Evolutionary conservation across 192 early-diverging fungal genomes (phyloP), one percentile per base, ranked within the genome.

Genomic region (Coemansia erecta): DNA sequence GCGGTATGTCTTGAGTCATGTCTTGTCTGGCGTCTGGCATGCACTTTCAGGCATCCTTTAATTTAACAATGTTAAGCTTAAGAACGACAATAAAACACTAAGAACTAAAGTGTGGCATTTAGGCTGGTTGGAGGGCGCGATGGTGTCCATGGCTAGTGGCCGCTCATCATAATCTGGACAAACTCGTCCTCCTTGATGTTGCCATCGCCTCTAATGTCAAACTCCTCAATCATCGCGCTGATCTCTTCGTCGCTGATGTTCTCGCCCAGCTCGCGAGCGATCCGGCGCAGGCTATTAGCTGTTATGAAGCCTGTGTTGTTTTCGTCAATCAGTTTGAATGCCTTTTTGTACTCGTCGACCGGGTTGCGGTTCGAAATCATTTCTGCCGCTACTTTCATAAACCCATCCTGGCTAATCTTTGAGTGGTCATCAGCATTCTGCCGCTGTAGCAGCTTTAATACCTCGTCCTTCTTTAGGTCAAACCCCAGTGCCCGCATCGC

Each of bases 151-250:
- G 33, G 21, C 49, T 54, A 68, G 24, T 66, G 58, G n/a, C 72
- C 76, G 31, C 83, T 86, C 22, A 83, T 87, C 91, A 92, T 92
- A 60, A 92, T 92, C 49, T 73, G 70, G 55, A 92, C 77, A 75
- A 92, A 92, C 72, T 92, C 91, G 59, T 90, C 82, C 53, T 90
- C 86, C 75, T 88, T 90, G 49, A 92, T 93, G 56, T 85, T 88
- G 28, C 91, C 91, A 58, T 93, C 88, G 63, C 89, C 84, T 73
- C 89, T 85, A 73, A 90, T 58, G 64, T 93, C 91, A 85, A 93
- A 93, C 81, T 93, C 91, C 28, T 93, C 90, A 61, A 93, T 89
- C 91, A 93, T 93, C 5, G 89, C 88, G 62, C 90, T 85, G 52
- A 93, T 68, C 67, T 93, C 91, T 8, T 92, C 89, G 26, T 93